Conservation (phyloP, 1,284 basidiomycete genomes). For the Gomphus bonarii region DNA sequence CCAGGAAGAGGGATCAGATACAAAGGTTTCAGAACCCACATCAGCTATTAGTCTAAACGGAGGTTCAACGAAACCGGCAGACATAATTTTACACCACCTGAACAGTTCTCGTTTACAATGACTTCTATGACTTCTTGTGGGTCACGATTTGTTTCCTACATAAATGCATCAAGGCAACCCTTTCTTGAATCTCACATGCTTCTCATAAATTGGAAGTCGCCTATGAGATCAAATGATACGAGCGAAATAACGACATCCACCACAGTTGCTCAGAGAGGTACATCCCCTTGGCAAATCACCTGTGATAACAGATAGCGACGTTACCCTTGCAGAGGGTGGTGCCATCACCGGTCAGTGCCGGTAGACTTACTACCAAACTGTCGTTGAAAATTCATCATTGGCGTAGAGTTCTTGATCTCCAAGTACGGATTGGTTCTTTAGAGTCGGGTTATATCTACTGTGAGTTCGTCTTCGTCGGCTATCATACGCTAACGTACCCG, state of each 20-base stretch:
- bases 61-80: constrained; percentile 5
- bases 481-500: neutral
- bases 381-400: neutral
- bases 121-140: constrained; percentile 43
- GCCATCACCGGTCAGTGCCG: constrained; percentile 34
- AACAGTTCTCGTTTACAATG: constrained; percentile 42
- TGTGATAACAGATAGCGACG: too few species aligned
- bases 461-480: too few species aligned
- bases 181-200: neutral
- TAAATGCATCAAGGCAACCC: neutral
- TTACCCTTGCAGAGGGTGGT: constrained; percentile 22
- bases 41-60: neutral
- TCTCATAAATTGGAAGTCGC: constrained; percentile 40
- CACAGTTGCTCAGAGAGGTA: constrained; percentile 29
- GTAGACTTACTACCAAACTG: neutral
- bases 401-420: constrained; percentile 31
- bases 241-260: constrained; percentile 28
- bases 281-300: constrained; percentile 37
- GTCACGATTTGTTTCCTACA: constrained; percentile 8
- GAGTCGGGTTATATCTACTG: constrained; percentile 32
- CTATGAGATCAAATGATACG: constrained; percentile 39
- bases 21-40: neutral
- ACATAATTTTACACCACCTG: constrained; percentile 36
- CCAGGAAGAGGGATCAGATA: neutral
- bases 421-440: constrained; percentile 32